A percentile compares a stretch with the other conserved stretches of the same genome.
Evolutionary conservation across 106 monocot species (phyloP).

Genomic region (Gastrodia elata): DNA sequence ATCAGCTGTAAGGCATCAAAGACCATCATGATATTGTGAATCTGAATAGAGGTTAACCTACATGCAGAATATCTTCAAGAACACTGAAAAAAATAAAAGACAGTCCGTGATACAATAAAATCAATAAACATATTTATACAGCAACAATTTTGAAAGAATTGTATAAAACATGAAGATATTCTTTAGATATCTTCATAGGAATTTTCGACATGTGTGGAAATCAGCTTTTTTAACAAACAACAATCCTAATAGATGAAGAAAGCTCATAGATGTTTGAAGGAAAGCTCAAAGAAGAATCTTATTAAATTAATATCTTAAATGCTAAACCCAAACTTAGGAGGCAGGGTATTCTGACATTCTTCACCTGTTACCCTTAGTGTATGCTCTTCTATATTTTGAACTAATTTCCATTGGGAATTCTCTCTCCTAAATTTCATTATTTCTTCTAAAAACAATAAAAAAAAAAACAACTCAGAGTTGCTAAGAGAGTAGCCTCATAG

Average conservation of each 20-base stretch:
- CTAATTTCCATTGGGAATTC: too few relatives aligned
- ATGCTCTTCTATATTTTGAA: too few relatives aligned
- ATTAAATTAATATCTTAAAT: too few relatives aligned
- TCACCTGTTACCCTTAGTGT: too few relatives aligned
- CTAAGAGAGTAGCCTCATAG: too few relatives aligned
- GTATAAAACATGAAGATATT: neutral
- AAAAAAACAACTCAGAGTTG: too few relatives aligned
- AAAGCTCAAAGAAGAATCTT: neutral
- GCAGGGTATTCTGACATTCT: too few relatives aligned
- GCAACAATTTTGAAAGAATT: neutral
- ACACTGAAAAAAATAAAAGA: neutral
- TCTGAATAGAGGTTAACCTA: neutral
- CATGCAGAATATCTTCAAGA: neutral
- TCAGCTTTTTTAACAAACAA: neutral
- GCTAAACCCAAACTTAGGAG: too few relatives aligned
- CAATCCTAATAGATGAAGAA: neutral
- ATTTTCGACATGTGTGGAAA: neutral
- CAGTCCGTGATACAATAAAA: neutral
- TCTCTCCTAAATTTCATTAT: too few relatives aligned
- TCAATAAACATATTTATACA: neutral
- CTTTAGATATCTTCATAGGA: neutral
- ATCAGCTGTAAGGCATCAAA: too few relatives aligned
- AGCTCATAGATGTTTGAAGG: neutral
- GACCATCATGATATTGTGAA: too few relatives aligned
- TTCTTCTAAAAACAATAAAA: too few relatives aligned